Percentiles rank a stretch among this genome's conserved stretches.
phyloP scores from a whole-genome alignment of 345 rosid genomes.

The Dipteronia sinensis region DNA sequence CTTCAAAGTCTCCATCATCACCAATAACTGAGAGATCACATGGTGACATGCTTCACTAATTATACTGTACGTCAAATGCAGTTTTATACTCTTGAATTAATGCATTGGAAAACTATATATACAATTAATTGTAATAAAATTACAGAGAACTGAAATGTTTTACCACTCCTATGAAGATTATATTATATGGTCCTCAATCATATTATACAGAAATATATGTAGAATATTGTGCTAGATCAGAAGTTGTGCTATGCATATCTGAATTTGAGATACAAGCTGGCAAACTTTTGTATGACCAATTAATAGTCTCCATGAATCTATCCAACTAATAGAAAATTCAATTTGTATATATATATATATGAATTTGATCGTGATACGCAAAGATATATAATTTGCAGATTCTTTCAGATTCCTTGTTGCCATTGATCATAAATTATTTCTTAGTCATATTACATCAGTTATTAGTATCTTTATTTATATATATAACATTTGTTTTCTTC shows the following conservation, averaged over 20 bases:
- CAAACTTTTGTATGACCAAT: background rate
- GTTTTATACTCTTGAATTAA: background rate
- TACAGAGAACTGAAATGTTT: background rate
- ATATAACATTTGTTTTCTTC: background rate
- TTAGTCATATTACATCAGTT: background rate
- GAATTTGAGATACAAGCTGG: conserved; percentile 1
- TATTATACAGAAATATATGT: background rate
- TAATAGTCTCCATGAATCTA: background rate
- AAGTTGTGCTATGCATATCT: conserved; percentile 16
- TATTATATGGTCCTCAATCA: background rate
- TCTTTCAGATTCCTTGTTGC: conserved; percentile 2
- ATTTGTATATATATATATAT: background rate
- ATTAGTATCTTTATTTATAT: background rate
- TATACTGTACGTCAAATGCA: background rate
- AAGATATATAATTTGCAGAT: background rate
- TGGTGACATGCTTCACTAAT: background rate
- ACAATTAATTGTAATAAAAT: background rate
- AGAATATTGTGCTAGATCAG: background rate
- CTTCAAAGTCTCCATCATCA: background rate
- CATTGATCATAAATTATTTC: background rate
- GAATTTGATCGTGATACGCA: background rate
- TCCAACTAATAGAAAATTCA: too few relatives aligned
- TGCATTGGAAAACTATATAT: conserved; percentile 10
- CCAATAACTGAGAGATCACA: background rate
- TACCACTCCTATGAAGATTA: background rate